A percentile compares a stretch with the other conserved stretches of the same genome.
phyloP scores from a whole-genome alignment of 495 filamentous ascomycete genomes.

The Polyplosphaeria fusca region DNA sequence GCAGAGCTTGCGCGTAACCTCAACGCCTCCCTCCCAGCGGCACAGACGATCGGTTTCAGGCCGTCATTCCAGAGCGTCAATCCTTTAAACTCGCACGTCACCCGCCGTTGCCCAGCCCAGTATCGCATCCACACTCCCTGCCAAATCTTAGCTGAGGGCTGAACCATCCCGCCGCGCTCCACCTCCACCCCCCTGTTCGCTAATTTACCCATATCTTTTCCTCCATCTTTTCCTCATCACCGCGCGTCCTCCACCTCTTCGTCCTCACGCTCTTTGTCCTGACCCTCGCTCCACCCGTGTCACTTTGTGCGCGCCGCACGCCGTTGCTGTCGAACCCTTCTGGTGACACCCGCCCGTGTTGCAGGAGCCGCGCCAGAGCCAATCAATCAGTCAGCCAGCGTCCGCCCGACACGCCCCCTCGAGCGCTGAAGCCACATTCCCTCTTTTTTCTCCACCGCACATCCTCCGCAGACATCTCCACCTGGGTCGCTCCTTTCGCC shows the following conservation, averaged over 20 bases:
- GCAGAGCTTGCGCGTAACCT: conserved; percentile 9
- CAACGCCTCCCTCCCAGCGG: neutral
- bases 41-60: conserved; percentile 11
- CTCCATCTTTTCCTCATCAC: neutral
- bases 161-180: neutral
- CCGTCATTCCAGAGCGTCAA: neutral
- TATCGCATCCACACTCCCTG: too few species aligned
- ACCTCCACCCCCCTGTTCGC: conserved; percentile 1
- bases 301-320: conserved; percentile 9
- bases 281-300: neutral
- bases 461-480: neutral
- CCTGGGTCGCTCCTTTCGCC: conserved; percentile 18
- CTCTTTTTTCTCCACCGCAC: conserved; percentile 1
- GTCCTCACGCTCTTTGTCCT: conserved; percentile 4
- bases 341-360: neutral
- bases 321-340: conserved; percentile 5
- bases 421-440: conserved; percentile 1
- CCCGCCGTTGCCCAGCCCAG: neutral
- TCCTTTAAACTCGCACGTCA: conserved; percentile 1
- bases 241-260: neutral
- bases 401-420: neutral
- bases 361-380: conserved; percentile 13
- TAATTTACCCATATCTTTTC: neutral
- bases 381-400: conserved; percentile 12
- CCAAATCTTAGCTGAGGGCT: neutral